These are phyloP conservation scores for Solanum pimpinellifolium DNA, from an alignment of 257 asterid species.

Conservation along the genomic window DNA sequence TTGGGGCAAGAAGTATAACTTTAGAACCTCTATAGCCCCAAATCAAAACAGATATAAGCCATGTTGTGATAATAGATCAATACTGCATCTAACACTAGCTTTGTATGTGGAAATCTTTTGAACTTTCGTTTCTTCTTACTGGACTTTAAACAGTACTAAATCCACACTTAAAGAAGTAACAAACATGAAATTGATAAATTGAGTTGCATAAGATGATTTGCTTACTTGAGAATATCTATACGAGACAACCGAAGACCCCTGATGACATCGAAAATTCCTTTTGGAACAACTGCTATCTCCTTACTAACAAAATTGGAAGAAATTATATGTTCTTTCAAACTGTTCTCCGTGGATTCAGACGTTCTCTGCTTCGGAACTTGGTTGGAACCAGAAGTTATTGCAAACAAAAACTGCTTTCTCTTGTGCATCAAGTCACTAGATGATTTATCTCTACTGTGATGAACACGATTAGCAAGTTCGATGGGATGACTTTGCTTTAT, in stretches of 20 bases:
- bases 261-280: constrained; percentile 42
- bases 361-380: constrained; percentile 12
- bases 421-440: background rate
- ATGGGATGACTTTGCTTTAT: background rate
- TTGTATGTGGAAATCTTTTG: background rate
- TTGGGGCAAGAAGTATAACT: background rate
- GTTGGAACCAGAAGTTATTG: constrained; percentile 12
- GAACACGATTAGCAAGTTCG: background rate
- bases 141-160: background rate
- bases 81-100: background rate
- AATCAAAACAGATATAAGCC: background rate
- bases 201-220: background rate
- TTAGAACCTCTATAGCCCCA: background rate
- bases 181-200: background rate
- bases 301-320: background rate
- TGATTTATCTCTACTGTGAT: background rate
- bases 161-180: background rate
- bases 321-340: constrained; percentile 1
- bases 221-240: constrained; percentile 56
- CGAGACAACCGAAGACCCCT: constrained; percentile 69
- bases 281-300: constrained; percentile 6
- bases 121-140: background rate
- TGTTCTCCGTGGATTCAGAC: constrained; percentile 6
- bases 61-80: background rate
- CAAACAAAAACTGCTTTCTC: constrained; percentile 6